A percentile compares a stretch with the other conserved stretches of the same genome.
Conservation (phyloP, 2,329 filamentous ascomycete genomes). For the Shiraia sp. region DNA sequence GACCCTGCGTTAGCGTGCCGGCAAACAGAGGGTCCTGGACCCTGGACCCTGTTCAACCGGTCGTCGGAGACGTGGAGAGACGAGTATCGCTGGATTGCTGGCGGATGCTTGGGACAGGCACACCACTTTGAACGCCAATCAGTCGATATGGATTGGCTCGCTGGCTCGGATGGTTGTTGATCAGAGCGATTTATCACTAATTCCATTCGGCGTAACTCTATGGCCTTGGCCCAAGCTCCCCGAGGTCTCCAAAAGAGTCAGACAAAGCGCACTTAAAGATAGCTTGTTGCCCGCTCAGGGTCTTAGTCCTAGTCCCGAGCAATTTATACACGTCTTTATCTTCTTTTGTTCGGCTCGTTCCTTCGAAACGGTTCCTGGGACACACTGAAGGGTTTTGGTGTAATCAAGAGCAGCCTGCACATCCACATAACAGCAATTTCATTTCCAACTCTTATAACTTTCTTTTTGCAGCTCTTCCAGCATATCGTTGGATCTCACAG, state of each 20-base stretch:
- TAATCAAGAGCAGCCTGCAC: too few species aligned
- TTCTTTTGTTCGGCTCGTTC: too few species aligned
- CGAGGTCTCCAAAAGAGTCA: slow-evolving; percentile 9
- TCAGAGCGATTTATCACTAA: slow-evolving; percentile 27
- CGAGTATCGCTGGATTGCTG: not conserved
- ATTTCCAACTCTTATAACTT: not conserved
- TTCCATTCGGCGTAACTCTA: slow-evolving; percentile 18
- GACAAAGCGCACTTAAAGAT: slow-evolving; percentile 11
- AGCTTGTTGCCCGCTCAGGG: slow-evolving; percentile 5
- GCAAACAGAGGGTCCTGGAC: slow-evolving; percentile 9
- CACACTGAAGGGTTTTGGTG: too few species aligned
- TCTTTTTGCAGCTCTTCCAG: not conserved
- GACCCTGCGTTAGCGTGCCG: slow-evolving; percentile 4
- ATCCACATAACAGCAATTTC: not conserved
- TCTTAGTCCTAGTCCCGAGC: not conserved
- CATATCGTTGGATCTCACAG: too few species aligned
- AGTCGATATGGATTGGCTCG: slow-evolving; percentile 4
- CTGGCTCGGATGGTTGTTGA: slow-evolving; percentile 19
- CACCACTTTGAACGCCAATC: slow-evolving; percentile 3
- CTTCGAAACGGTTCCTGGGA: too few species aligned
- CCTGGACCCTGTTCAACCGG: slow-evolving; percentile 12
- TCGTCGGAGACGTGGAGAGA: slow-evolving; percentile 10
- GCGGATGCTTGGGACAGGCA: not conserved
- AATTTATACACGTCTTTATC: slow-evolving; percentile 3
- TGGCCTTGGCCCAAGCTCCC: slow-evolving; percentile 13